These are phyloP conservation scores for Metschnikowia hibisci DNA, from an alignment of 805 yeast genomes.

Conservation along the genomic window DNA sequence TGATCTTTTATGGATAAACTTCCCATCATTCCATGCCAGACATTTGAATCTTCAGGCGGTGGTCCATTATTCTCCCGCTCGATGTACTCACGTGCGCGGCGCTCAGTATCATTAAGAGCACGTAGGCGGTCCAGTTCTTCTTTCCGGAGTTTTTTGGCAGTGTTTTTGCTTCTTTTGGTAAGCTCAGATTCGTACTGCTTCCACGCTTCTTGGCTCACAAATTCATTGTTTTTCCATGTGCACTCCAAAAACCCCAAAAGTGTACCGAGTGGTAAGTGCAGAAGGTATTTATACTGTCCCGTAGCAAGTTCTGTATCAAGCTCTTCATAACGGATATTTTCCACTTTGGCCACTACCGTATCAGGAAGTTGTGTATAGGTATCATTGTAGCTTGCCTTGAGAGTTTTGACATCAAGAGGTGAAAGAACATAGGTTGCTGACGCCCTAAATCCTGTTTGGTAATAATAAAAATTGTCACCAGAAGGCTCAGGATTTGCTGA, in stretches of 20 bases:
- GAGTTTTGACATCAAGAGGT: slow-evolving; percentile 72
- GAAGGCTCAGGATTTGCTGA: slow-evolving; percentile 19
- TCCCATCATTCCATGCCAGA: slow-evolving; percentile 24
- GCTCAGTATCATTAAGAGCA: slow-evolving; percentile 57
- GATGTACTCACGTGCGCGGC: slow-evolving; percentile 55
- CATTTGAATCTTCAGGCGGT: slow-evolving; percentile 14
- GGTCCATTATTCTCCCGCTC: slow-evolving; percentile 53
- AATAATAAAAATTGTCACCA: slow-evolving; percentile 52
- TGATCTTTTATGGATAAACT: slow-evolving; percentile 37
- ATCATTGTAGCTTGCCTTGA: slow-evolving; percentile 55
- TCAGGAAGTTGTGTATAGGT: slow-evolving; percentile 67
- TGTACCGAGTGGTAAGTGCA: slow-evolving; percentile 83
- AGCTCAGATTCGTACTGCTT: slow-evolving; percentile 52
- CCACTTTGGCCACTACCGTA: slow-evolving; percentile 56
- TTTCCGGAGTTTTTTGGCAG: slow-evolving; percentile 44
- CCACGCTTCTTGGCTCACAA: slow-evolving; percentile 32
- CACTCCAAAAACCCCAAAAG: slow-evolving; percentile 81
- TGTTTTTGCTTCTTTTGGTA: slow-evolving; percentile 49
- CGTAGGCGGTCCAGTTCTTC: slow-evolving; percentile 59
- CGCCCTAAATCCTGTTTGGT: slow-evolving; percentile 72
- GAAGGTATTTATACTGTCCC: slow-evolving; percentile 65
- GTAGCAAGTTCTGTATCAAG: slow-evolving; percentile 56
- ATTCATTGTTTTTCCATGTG: slow-evolving; percentile 57
- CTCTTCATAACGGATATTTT: slow-evolving; percentile 64
- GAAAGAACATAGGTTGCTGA: slow-evolving; percentile 63